A percentile compares a stretch with the other conserved stretches of the same genome.
phyloP scores from a whole-genome alignment of 768 basidiomycete species.

The Mycena vitilis region DNA sequence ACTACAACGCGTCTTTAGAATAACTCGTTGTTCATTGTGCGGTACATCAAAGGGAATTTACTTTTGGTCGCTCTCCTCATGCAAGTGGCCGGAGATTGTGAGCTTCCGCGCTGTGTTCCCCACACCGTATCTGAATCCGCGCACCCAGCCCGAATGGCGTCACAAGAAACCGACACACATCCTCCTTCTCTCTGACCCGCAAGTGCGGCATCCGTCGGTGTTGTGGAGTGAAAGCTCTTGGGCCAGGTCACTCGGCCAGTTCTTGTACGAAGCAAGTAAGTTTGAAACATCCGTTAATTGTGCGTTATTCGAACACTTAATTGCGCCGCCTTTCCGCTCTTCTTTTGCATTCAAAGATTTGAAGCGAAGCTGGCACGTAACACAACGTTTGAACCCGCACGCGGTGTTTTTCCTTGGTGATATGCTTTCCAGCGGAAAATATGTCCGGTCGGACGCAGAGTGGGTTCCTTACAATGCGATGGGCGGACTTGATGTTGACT shows the following conservation, averaged over 20 bases:
- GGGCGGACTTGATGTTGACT: constrained; percentile 8
- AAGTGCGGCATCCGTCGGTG: constrained; percentile 60
- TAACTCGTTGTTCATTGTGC: constrained; percentile 1
- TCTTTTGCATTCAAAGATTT: constrained; percentile 46
- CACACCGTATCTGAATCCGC: constrained; percentile 19
- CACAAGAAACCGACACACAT: constrained; percentile 60
- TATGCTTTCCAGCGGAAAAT: constrained; percentile 75
- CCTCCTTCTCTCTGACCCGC: constrained; percentile 77
- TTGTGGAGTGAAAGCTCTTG: constrained; percentile 54
- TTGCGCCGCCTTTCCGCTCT: too few species aligned
- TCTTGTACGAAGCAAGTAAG: constrained; percentile 60
- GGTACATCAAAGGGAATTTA: constrained; percentile 53
- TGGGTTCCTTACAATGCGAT: constrained; percentile 38
- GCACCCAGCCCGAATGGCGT: constrained; percentile 31
- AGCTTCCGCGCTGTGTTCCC: constrained; percentile 11
- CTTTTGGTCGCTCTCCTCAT: constrained; percentile 67
- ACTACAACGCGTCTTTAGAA: not conserved
- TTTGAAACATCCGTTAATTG: too few species aligned
- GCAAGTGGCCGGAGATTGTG: constrained; percentile 67
- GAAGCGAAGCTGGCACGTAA: constrained; percentile 77
- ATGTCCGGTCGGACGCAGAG: constrained; percentile 59
- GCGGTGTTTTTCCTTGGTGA: constrained; percentile 83
- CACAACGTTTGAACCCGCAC: constrained; percentile 66
- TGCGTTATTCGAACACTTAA: too few species aligned
- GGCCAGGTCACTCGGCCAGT: constrained; percentile 53